Conservation (phyloP, 2,329 filamentous ascomycete species). For the Amylocarpus encephaloides region DNA sequence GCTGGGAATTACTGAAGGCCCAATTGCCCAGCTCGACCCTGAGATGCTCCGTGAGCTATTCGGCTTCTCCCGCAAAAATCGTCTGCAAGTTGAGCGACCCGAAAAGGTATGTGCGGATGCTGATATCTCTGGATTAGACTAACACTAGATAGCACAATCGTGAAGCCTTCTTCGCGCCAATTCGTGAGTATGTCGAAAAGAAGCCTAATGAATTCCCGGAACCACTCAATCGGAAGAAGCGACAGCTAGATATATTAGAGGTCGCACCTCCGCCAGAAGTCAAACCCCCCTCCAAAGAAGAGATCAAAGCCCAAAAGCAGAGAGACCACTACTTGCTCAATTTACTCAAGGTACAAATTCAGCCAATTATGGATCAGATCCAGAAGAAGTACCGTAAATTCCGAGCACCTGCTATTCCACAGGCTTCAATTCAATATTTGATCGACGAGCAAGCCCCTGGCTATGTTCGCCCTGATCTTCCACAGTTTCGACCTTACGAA, state of each 20-base stretch:
- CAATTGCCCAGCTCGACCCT: conserved; percentile 52
- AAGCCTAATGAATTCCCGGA: conserved; percentile 83
- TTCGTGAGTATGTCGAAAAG: conserved; percentile 72
- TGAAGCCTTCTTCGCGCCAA: conserved; percentile 70
- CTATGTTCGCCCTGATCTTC: conserved; percentile 47
- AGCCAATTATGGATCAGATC: conserved; percentile 96
- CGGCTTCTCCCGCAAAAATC: conserved; percentile 75
- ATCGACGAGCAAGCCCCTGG: conserved; percentile 77
- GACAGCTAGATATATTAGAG: conserved; percentile 70
- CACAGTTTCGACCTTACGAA: conserved; percentile 67
- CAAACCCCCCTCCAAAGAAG: conserved; percentile 64
- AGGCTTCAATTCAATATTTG: conserved; percentile 69
- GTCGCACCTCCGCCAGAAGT: conserved; percentile 68
- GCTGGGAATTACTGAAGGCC: conserved; percentile 74
- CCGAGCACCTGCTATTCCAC: conserved; percentile 70
- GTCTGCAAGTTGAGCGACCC: conserved; percentile 64
- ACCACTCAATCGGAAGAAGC: conserved; percentile 76
- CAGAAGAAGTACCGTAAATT: conserved; percentile 87
- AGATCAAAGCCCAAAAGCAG: conserved; percentile 73
- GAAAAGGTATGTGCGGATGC: conserved; percentile 43
- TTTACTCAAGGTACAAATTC: conserved; percentile 77
- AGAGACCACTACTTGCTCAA: conserved; percentile 81
- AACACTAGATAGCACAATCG: conserved; percentile 48
- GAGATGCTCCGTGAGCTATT: conserved; percentile 73
- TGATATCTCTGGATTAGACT: conserved; percentile 16